phyloP scores from a whole-genome alignment of 2,329 filamentous ascomycete species.

The Orbilia ellipsospora region DNA sequence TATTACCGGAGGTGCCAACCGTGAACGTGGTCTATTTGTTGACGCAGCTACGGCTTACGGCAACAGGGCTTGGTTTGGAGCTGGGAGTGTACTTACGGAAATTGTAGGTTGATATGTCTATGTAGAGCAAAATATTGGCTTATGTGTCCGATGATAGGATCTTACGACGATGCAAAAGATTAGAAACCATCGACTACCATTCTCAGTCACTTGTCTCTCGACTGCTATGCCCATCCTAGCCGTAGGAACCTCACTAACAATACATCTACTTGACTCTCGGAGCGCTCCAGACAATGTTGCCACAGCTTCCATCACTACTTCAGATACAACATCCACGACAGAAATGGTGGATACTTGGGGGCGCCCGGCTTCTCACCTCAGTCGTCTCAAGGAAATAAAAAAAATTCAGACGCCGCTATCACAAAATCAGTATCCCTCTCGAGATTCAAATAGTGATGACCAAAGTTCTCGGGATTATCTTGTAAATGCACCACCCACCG shows the following conservation, averaged over 20 bases:
- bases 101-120: conserved; percentile 32
- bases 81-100: conserved; percentile 43
- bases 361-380: conserved; percentile 24
- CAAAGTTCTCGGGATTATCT: conserved; percentile 60
- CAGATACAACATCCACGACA: neutral
- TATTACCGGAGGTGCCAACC: conserved; percentile 6
- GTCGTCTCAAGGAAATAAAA: conserved; percentile 57
- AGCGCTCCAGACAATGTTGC: conserved; percentile 18
- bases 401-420: conserved; percentile 60
- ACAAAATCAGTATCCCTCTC: neutral
- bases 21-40: conserved; percentile 55
- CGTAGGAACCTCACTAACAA: conserved; percentile 81
- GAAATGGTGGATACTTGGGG: conserved; percentile 57
- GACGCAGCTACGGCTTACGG: conserved; percentile 49
- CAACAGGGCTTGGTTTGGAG: conserved; percentile 43
- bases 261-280: conserved; percentile 85
- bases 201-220: conserved; percentile 85
- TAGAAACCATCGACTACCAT: conserved; percentile 70
- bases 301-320: conserved; percentile 13
- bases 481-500: conserved; percentile 67
- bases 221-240: conserved; percentile 75
- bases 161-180: conserved; percentile 57
- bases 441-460: conserved; percentile 59
- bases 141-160: conserved; percentile 16
- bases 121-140: neutral